phyloP scores from a whole-genome alignment of 345 rosid species.

The Gossypium bickii region DNA sequence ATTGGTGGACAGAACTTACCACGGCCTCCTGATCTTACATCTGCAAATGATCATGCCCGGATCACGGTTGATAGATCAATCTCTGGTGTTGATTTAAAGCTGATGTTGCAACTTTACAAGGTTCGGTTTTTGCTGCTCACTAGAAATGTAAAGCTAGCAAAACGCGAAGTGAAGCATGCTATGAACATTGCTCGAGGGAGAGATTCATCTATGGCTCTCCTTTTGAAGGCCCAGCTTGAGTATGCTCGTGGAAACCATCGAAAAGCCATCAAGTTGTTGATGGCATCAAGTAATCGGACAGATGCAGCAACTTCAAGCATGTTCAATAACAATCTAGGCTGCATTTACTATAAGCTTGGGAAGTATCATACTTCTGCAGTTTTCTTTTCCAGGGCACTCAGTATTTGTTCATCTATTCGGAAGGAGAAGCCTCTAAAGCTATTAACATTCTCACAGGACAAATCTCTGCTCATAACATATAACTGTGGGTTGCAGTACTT shows the following conservation, averaged over 20 bases:
- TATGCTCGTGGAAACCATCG: constrained; percentile 90
- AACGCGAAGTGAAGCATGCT: constrained; percentile 96
- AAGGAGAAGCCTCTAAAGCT: constrained; percentile 71
- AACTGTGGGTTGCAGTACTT: constrained; percentile 82
- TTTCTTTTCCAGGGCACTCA: constrained; percentile 74
- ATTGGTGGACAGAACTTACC: constrained; percentile 59
- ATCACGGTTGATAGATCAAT: constrained; percentile 48
- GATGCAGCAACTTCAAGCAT: constrained; percentile 69
- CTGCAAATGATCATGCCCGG: constrained; percentile 53
- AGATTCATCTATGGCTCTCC: constrained; percentile 85
- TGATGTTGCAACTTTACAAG: constrained; percentile 87
- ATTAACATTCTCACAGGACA: constrained; percentile 74
- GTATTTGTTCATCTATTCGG: constrained; percentile 53
- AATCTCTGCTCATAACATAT: constrained; percentile 73
- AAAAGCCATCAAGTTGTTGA: constrained; percentile 85
- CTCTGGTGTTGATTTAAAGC: constrained; percentile 70
- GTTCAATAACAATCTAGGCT: constrained; percentile 88
- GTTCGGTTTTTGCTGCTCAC: constrained; percentile 82
- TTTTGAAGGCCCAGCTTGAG: constrained; percentile 94
- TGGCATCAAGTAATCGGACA: constrained; percentile 70
- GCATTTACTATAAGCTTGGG: constrained; percentile 80
- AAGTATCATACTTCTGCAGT: constrained; percentile 59
- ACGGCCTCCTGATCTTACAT: constrained; percentile 50
- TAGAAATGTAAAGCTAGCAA: constrained; percentile 82
- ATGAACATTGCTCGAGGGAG: constrained; percentile 84